Conservation (phyloP, 495 filamentous ascomycete species). For the Poronia punctata region DNA sequence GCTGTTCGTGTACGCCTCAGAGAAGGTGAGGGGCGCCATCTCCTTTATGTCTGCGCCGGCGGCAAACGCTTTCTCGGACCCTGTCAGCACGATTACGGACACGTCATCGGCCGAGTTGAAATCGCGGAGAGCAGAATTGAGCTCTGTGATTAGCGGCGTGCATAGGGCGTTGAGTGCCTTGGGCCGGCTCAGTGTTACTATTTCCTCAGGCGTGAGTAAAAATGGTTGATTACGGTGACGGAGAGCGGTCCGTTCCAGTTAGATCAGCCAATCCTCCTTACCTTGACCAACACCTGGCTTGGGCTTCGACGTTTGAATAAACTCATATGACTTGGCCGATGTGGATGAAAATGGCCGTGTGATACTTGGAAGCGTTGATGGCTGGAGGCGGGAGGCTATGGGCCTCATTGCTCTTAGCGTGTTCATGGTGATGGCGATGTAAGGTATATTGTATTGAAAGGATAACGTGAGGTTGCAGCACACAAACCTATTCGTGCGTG, state of each 20-base stretch:
- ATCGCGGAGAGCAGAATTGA: slow-evolving; percentile 71
- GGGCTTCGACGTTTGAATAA: slow-evolving; percentile 71
- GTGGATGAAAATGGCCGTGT: slow-evolving; percentile 52
- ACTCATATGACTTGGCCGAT: slow-evolving; percentile 58
- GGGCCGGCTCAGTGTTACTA: slow-evolving; percentile 92
- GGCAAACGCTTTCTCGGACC: slow-evolving; percentile 81
- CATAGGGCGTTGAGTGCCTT: slow-evolving; percentile 91
- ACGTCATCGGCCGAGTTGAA: slow-evolving; percentile 65
- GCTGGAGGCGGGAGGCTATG: slow-evolving; percentile 50
- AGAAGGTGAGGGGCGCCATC: slow-evolving; percentile 87
- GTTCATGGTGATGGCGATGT: slow-evolving; percentile 38
- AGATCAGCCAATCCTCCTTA: slow-evolving; percentile 31
- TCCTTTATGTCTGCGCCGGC: slow-evolving; percentile 98
- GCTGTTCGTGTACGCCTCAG: slow-evolving; percentile 70
- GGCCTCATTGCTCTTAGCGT: slow-evolving; percentile 52
- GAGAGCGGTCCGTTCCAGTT: not conserved
- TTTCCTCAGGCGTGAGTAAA: slow-evolving; percentile 11
- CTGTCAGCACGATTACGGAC: slow-evolving; percentile 78
- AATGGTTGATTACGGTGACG: not conserved
- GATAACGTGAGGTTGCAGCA: no score
- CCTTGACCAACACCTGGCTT: slow-evolving; percentile 85
- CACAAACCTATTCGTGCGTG: no score
- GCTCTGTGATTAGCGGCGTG: slow-evolving; percentile 78
- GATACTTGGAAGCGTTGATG: slow-evolving; percentile 41
- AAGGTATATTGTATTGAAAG: not conserved